Base-by-base conservation (phyloP, 1,284 basidiomycete genomes). In the Flammula alnicola region DNA sequence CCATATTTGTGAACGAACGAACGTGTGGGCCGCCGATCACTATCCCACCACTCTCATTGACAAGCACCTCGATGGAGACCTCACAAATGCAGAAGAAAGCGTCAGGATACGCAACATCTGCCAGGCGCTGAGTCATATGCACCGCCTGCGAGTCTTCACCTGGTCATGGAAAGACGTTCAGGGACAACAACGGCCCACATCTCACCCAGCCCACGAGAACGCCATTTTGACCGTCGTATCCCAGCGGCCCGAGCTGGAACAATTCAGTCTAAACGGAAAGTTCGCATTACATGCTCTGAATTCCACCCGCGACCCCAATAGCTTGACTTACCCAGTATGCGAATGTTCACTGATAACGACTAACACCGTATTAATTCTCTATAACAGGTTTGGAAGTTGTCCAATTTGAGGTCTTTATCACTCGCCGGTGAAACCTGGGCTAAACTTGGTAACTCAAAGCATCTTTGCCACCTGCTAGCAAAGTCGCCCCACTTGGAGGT, bases 381-480 rank as follows among this genome's bases (percentile, higher is more conserved):
- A 37, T 26, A 5, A 22, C 33, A 76, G 75, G 56, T 71, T 5
- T 78, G 75, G 74, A 63, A 61, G 8, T 60, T 75, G n/a, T 51
- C 56, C 3, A 69, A 74, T 48, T 59, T 78, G 8, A 62, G 58
- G n/a, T 68, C 68, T 14, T 40, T 78, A 7, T 65, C 63, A 17
- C 56, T 78, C 10, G 55, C 59, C n/a, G 75, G 75, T 8, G 59
- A 68, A 35, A 60, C 64, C 4, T 77, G 72, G 72, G 61, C 69
- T 12, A 70, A 64, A 37, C 56, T 64, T 8, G 56, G 60, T 3
- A 72, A 73, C 49, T 62, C 64, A 25, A 49, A 51, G 9, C 66
- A 71, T 51, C 44, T 78, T 30, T 59, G 63, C 29, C 58, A 60
- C 17, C 63, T 76, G 54, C 60, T 78, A 26, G 56, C 59, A n/a